Conservation (phyloP, 306 rosid species). For the Quercus mongolica region DNA sequence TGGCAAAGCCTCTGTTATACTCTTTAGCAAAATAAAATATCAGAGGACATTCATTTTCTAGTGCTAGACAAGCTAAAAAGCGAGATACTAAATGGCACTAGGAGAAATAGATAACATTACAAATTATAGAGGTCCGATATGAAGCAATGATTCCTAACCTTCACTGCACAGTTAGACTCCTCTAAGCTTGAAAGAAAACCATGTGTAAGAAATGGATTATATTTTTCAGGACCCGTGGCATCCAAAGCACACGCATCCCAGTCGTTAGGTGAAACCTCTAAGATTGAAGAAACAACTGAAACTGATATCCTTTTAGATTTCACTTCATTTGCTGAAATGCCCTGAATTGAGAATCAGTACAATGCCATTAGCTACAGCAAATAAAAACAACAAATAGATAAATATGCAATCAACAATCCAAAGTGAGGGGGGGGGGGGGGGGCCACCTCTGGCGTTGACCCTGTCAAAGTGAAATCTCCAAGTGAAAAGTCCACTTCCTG, state of each 20-base stretch:
- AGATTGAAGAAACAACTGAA: constrained; percentile 66
- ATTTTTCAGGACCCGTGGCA: constrained; percentile 54
- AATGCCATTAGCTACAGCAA: neutral
- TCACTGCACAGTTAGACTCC: constrained; percentile 56
- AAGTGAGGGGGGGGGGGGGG: neutral
- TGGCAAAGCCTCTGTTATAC: neutral
- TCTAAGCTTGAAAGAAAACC: constrained; percentile 78
- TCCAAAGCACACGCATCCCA: constrained; percentile 89
- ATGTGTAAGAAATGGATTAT: constrained; percentile 76
- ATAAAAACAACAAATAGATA: neutral
- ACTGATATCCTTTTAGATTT: constrained; percentile 43
- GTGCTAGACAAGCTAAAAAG: neutral
- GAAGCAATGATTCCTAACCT: constrained; percentile 34
- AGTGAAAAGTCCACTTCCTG: constrained; percentile 32
- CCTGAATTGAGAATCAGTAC: constrained; percentile 26
- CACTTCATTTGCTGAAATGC: constrained; percentile 21
- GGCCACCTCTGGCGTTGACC: constrained; percentile 35
- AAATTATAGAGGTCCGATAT: neutral
- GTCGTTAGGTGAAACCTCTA: constrained; percentile 55
- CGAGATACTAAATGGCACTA: neutral
- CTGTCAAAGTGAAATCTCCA: constrained; percentile 45
- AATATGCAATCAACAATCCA: neutral
- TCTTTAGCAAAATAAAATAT: neutral
- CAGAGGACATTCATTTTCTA: neutral
- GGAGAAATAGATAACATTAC: neutral